Evolutionary conservation across 306 rosid genomes (phyloP).

Genomic region (Prunus padus): DNA sequence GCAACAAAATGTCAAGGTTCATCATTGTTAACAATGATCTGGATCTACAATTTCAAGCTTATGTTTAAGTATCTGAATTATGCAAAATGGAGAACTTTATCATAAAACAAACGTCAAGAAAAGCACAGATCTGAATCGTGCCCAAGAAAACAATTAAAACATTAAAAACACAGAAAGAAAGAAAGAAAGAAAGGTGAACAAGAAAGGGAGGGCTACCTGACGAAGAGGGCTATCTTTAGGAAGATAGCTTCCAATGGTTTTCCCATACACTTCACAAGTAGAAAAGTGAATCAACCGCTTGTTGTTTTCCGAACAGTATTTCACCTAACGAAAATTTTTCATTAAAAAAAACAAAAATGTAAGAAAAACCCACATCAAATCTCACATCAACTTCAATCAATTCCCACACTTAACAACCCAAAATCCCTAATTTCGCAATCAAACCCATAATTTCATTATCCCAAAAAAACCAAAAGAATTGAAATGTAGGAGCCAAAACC

Average conservation of each 20-base stretch:
- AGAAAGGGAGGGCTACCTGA: slow-evolving; percentile 52
- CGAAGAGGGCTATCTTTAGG: slow-evolving; percentile 93
- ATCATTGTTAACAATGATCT: not conserved
- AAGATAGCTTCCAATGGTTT: slow-evolving; percentile 89
- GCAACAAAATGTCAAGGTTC: not conserved
- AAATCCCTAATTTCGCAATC: slow-evolving; percentile 17
- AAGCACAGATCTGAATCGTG: slow-evolving; percentile 19
- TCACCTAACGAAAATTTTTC: slow-evolving; percentile 46
- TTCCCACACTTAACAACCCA: not conserved
- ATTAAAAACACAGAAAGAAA: not conserved
- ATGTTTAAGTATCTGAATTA: not conserved
- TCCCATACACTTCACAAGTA: slow-evolving; percentile 95
- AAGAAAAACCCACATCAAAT: slow-evolving; percentile 27
- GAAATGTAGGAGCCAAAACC: not conserved
- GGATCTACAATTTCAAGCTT: not conserved
- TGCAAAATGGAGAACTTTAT: not conserved
- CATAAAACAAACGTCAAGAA: slow-evolving; percentile 9
- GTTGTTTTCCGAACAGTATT: slow-evolving; percentile 85
- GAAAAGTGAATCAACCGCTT: slow-evolving; percentile 93
- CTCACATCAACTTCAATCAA: slow-evolving; percentile 32
- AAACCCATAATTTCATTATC: not conserved
- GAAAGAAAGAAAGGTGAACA: not conserved
- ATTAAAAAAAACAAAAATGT: slow-evolving; percentile 4
- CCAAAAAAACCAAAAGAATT: not conserved
- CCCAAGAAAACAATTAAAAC: not conserved